phyloP scores from a whole-genome alignment of 495 filamentous ascomycete species.

The Evansstolkia leycettana region DNA sequence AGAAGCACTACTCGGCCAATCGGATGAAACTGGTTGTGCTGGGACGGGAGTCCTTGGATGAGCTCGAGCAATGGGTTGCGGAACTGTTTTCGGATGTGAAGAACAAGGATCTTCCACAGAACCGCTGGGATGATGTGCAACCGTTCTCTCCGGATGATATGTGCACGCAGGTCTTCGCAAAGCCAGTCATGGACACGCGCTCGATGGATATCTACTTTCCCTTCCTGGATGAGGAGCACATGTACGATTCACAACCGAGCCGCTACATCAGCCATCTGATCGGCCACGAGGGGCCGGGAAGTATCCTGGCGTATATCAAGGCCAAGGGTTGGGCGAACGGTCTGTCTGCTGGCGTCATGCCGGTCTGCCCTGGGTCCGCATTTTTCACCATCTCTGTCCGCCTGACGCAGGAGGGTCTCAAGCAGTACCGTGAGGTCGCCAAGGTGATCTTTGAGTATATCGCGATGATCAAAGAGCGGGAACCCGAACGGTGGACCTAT shows the following conservation, averaged over 20 bases:
- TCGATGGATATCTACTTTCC: slow-evolving; percentile 80
- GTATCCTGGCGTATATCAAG: slow-evolving; percentile 91
- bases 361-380: slow-evolving; percentile 71
- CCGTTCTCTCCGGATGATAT: slow-evolving; percentile 58
- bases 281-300: slow-evolving; percentile 93
- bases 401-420: slow-evolving; percentile 76
- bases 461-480: slow-evolving; percentile 65
- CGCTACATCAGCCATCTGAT: slow-evolving; percentile 89
- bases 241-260: slow-evolving; percentile 75
- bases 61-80: slow-evolving; percentile 74
- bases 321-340: slow-evolving; percentile 91
- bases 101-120: slow-evolving; percentile 75
- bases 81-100: slow-evolving; percentile 74
- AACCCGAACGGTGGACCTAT: slow-evolving; percentile 86
- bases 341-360: slow-evolving; percentile 63
- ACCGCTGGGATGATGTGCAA: slow-evolving; percentile 65
- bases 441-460: slow-evolving; percentile 93
- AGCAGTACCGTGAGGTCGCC: slow-evolving; percentile 74
- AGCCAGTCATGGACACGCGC: slow-evolving; percentile 89
- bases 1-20: slow-evolving; percentile 88
- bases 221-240: slow-evolving; percentile 74
- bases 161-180: slow-evolving; percentile 77
- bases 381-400: slow-evolving; percentile 72
- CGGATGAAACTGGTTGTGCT: slow-evolving; percentile 90
- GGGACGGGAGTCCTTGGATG: slow-evolving; percentile 78